Conservation (phyloP, 2,329 filamentous ascomycete genomes). For the Cytospora piceicola region DNA sequence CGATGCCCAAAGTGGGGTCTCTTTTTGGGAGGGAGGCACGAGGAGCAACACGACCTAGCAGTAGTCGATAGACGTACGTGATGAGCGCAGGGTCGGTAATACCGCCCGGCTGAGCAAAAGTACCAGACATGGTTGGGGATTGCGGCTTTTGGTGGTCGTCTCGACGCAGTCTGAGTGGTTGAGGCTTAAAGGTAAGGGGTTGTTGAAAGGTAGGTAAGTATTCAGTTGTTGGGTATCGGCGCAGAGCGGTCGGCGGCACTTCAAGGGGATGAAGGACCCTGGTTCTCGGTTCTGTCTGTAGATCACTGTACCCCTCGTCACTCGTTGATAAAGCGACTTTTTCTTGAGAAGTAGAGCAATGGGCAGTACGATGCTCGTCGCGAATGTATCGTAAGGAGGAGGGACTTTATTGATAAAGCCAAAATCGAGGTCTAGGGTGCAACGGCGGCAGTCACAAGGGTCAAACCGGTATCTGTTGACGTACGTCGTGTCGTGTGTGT, state of each 20-base stretch:
- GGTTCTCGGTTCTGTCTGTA: not conserved
- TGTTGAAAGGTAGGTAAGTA: slow-evolving; percentile 11
- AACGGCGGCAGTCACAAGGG: slow-evolving; percentile 4
- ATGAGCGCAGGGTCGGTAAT: slow-evolving; percentile 70
- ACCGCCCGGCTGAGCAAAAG: slow-evolving; percentile 49
- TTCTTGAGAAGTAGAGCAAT: not conserved
- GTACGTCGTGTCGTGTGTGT: slow-evolving; percentile 2
- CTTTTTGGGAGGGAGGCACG: slow-evolving; percentile 4
- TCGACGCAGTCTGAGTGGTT: slow-evolving; percentile 20
- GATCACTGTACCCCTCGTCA: slow-evolving; percentile 13
- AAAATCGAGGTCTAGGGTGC: not conserved
- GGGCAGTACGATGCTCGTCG: not conserved
- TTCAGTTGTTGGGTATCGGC: slow-evolving; percentile 18
- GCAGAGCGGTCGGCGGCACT: slow-evolving; percentile 20
- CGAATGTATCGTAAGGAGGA: not conserved
- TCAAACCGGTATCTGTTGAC: slow-evolving; percentile 3
- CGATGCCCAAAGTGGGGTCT: not conserved
- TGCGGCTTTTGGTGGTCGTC: not conserved
- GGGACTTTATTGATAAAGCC: not conserved
- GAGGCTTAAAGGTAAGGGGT: not conserved
- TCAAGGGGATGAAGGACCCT: slow-evolving; percentile 17
- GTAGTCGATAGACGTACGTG: slow-evolving; percentile 53
- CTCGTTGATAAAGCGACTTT: not conserved
- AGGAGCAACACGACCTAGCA: slow-evolving; percentile 10
- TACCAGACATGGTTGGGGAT: slow-evolving; percentile 28